These are phyloP conservation scores for Wolfiporia cocos DNA, from an alignment of 1,284 basidiomycete genomes.

Conservation along the genomic window DNA sequence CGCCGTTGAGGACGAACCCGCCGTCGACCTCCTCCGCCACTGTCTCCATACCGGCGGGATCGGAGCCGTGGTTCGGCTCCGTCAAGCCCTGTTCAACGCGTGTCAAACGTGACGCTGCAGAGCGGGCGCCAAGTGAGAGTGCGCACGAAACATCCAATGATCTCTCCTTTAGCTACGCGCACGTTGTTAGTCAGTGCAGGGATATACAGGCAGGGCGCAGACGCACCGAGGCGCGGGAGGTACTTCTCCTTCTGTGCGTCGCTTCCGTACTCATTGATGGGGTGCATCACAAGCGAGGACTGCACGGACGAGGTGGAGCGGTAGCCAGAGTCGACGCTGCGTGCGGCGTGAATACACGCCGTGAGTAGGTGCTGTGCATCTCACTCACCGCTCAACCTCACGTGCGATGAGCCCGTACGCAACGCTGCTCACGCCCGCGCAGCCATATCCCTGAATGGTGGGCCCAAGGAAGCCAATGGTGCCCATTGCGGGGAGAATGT, in stretches of 20 bases:
- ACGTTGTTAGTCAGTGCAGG: not conserved
- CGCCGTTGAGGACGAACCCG: conserved; percentile 83
- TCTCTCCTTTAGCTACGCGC: conserved; percentile 70
- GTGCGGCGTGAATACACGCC: not conserved
- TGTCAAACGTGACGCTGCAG: too few species aligned
- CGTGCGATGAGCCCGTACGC: conserved; percentile 93
- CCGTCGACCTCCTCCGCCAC: conserved; percentile 80
- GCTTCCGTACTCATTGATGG: conserved; percentile 89
- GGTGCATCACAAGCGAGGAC: conserved; percentile 97
- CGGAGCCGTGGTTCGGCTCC: conserved; percentile 95
- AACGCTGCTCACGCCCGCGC: conserved; percentile 88
- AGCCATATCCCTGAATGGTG: conserved; percentile 92
- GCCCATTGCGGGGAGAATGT: conserved; percentile 89
- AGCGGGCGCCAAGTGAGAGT: too few species aligned
- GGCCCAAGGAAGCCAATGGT: conserved; percentile 85
- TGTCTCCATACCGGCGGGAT: conserved; percentile 93
- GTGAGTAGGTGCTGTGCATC: not conserved
- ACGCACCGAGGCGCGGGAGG: conserved; percentile 73
- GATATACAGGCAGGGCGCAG: not conserved
- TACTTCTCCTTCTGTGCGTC: conserved; percentile 91
- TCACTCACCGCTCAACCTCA: conserved; percentile 81
- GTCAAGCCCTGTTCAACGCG: conserved; percentile 86
- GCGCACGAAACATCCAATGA: conserved; percentile 90
- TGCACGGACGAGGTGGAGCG: conserved; percentile 96
- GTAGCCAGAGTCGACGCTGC: conserved; percentile 91